Base-by-base conservation (phyloP, 2,329 filamentous ascomycete species). In the Pyricularia sp. region DNA sequence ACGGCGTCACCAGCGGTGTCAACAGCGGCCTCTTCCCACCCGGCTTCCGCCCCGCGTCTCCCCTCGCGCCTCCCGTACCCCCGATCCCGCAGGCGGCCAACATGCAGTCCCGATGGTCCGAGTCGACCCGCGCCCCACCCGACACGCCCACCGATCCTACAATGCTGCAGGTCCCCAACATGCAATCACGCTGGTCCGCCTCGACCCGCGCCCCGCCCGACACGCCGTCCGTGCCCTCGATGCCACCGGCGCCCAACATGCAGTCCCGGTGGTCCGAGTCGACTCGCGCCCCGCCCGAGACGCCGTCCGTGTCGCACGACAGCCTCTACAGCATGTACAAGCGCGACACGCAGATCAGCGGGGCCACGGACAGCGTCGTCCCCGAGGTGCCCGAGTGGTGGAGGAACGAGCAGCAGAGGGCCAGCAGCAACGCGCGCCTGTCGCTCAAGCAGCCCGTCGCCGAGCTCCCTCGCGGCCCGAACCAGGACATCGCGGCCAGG, bases 221-320 rank as follows among this genome's bases (percentile, higher is more conserved):
- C 36, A 67, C 33, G 36, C 26, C 23, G 26, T 11, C 26, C 65
- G 10, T 30, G 14, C 55, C 65, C 0, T 6, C 31, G 3, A 12
- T 14, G 33, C 33, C 12, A 12, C 33, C 10, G 33, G 11, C 31
- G 14, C 5, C 65, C 12, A 33, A 30, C 66, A 61, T 67, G 66
- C 28, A 63, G 55, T 68, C 66, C 20, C 66, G 66, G 7, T 68
- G 66, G 66, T 68, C 66, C 30, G 66, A 68, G 28, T 68, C 66
- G 66, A 68, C 66, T 9, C 66, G 58, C 4, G 55, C 59, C 20
- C 59, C 66, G 30, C 66, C 25, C 25, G 36, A 67, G 50, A 67
- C 36, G 42, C 28, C 25, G 28, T 26, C 28, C 50, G 7, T 33
- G 20, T 67, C 66, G 1, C 30, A 61, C 42, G 28, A 55, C 50